A percentile compares a stretch with the other conserved stretches of the same genome.
Conservation (phyloP, 352 stramenopile species). For the Pythium diclinum region DNA sequence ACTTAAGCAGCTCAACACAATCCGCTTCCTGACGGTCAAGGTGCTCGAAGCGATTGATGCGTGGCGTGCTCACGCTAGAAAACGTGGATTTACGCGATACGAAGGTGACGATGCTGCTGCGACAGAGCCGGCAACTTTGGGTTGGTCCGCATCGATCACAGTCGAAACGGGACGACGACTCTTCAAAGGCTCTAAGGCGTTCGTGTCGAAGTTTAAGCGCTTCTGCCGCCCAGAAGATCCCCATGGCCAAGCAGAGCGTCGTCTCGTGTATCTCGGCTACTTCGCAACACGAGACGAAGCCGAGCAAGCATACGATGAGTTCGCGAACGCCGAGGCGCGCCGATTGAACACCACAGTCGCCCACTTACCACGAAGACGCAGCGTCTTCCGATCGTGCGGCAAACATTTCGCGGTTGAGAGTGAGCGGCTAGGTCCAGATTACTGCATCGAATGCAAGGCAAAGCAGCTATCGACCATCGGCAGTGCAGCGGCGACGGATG, state of each 20-base stretch:
- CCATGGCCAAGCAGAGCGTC: conserved; percentile 46
- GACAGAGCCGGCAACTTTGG: conserved; percentile 27
- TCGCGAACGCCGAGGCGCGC: conserved; percentile 53
- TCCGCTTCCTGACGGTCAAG: conserved; percentile 68
- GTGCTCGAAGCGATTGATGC: conserved; percentile 62
- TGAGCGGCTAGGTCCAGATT: conserved; percentile 55
- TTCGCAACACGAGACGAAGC: conserved; percentile 64
- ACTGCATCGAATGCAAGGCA: conserved; percentile 75
- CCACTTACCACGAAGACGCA: conserved; percentile 52
- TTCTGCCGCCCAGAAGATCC: conserved; percentile 64
- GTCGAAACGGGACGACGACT: conserved; percentile 59
- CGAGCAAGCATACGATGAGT: conserved; percentile 66
- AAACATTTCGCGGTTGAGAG: conserved; percentile 84
- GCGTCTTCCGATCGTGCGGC: conserved; percentile 72
- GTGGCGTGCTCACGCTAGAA: conserved; percentile 54
- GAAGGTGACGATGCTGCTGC: conserved; percentile 25
- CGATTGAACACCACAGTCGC: conserved; percentile 60
- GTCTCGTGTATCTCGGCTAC: conserved; percentile 70
- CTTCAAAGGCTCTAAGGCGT: conserved; percentile 68
- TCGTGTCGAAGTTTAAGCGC: conserved; percentile 67
- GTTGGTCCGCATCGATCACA: conserved; percentile 71
- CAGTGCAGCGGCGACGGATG: neutral
- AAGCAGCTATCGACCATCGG: conserved; percentile 44
- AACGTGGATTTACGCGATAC: conserved; percentile 46
- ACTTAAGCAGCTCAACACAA: conserved; percentile 43